Base-by-base conservation (phyloP, 1,139 yeast genomes). In the Debaryomycetaceae sp. region DNA sequence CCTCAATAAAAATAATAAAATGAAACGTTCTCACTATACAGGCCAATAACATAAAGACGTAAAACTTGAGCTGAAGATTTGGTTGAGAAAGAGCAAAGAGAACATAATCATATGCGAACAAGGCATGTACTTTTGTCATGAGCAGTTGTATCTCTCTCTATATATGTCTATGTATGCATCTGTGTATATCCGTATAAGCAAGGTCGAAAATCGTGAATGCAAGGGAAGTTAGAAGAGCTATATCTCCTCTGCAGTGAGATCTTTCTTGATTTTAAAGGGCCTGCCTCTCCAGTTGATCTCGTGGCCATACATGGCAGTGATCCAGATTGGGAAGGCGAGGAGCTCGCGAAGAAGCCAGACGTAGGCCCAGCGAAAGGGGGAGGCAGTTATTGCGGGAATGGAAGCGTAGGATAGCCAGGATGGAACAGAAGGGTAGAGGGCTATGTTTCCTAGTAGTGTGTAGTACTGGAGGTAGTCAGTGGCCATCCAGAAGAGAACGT, bases 321-420 rank as follows among this genome's bases (percentile, higher is more conserved):
- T 47, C 97, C 97, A 88, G 18, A 88, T 79, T 0, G 96, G 96
- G 28, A 88, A 65, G 1, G 96, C 96, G 43, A 87, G 63, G 0
- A 72, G 16, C 55, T 88, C 97, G 39, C 97, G 67, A 35, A 79
- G 56, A 0, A 73, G 30, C 97, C 97, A 88, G 17, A 66, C 52
- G 36, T 52, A 49, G 6, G 56, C 37, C 75, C 75, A 70, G 28
- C 43, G 49, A 30, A 41, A 32, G 15, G 46, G 38, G 2, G 48
- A 31, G 17, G 50, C 35, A 34, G 39, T 17, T 30, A 44, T 46
- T 34, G 48, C 48, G 7, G 48, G 50, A 6, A 53, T 41, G 28
- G 41, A 44, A 1, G 44, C 36, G 14, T 59, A 38, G n/a, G 47
- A 39, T 14, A 69, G 46, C 68, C 76, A 70, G 33, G 45, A 47